These are phyloP conservation scores for Aspergillus jensenii DNA, from an alignment of 2,329 filamentous ascomycete genomes.

Conservation along the genomic window DNA sequence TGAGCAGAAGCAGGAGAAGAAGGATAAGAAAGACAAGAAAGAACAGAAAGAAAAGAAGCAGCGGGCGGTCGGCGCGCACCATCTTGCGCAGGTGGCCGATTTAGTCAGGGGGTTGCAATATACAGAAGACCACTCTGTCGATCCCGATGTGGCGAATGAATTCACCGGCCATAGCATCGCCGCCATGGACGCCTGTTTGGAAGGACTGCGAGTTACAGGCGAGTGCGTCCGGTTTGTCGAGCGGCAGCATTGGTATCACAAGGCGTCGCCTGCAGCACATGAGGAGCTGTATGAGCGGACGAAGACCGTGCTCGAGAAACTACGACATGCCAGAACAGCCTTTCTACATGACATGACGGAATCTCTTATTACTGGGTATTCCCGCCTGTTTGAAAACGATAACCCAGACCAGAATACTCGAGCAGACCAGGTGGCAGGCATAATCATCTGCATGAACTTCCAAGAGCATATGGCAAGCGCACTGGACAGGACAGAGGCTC, in stretches of 20 bases:
- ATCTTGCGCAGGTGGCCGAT: neutral
- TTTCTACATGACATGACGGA: slow-evolving; percentile 40
- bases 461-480: slow-evolving; percentile 43
- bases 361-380: slow-evolving; percentile 31
- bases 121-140: slow-evolving; percentile 35
- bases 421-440: slow-evolving; percentile 35
- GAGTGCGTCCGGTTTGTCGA: slow-evolving; percentile 30
- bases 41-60: slow-evolving; percentile 7
- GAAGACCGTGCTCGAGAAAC: slow-evolving; percentile 20
- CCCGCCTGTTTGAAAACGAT: slow-evolving; percentile 2
- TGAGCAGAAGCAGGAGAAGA: slow-evolving; percentile 8
- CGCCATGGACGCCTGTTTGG: slow-evolving; percentile 29
- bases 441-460: slow-evolving; percentile 50
- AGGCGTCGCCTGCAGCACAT: slow-evolving; percentile 14
- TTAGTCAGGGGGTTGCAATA: neutral
- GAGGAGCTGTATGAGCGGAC: slow-evolving; percentile 12
- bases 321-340: slow-evolving; percentile 26
- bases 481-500: slow-evolving; percentile 5
- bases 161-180: slow-evolving; percentile 29
- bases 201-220: slow-evolving; percentile 3
- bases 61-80: neutral
- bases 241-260: slow-evolving; percentile 27
- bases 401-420: slow-evolving; percentile 13
- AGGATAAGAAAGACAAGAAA: too few species aligned
- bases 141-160: slow-evolving; percentile 31